Percentiles rank a stretch among this genome's conserved stretches.
These are phyloP conservation scores for Sclerotinia spermophila DNA, from an alignment of 2,329 filamentous ascomycete genomes.

Conservation along the genomic window DNA sequence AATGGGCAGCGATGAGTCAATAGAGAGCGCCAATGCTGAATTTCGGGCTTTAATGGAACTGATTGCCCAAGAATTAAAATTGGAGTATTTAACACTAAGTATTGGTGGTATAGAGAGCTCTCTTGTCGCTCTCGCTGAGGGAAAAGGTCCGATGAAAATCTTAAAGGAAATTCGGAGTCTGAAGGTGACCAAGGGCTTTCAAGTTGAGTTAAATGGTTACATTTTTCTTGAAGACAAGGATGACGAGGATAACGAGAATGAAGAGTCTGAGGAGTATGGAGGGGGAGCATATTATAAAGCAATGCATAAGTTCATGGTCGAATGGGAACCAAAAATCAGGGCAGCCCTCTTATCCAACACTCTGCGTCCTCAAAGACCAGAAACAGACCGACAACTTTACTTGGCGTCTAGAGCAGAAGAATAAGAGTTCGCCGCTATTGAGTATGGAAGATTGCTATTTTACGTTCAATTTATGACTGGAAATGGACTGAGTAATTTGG, in stretches of 20 bases:
- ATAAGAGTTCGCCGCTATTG: too few species aligned
- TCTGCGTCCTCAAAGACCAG: neutral
- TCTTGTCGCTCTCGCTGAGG: neutral
- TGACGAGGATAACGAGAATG: neutral
- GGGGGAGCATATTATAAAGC: too few species aligned
- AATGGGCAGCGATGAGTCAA: neutral
- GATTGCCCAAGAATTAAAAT: neutral
- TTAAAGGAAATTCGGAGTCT: neutral
- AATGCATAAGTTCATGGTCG: fast-evolving
- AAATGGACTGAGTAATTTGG: neutral
- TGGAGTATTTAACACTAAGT: neutral
- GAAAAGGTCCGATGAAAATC: neutral
- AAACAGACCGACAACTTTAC: neutral
- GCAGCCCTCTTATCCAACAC: neutral
- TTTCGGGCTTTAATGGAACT: neutral
- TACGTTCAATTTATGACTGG: neutral
- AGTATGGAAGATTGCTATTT: too few species aligned
- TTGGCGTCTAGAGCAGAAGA: neutral
- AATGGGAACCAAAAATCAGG: neutral
- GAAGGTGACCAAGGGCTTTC: neutral
- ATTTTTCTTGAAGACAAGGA: neutral
- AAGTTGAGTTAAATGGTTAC: too few species aligned
- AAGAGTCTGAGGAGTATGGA: too few species aligned
- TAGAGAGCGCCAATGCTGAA: fast-evolving
- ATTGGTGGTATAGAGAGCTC: neutral